Percentiles rank a stretch among this genome's conserved stretches.
These are phyloP conservation scores for Isabelozyma heimii DNA, from an alignment of 805 yeast species.

Conservation along the genomic window DNA sequence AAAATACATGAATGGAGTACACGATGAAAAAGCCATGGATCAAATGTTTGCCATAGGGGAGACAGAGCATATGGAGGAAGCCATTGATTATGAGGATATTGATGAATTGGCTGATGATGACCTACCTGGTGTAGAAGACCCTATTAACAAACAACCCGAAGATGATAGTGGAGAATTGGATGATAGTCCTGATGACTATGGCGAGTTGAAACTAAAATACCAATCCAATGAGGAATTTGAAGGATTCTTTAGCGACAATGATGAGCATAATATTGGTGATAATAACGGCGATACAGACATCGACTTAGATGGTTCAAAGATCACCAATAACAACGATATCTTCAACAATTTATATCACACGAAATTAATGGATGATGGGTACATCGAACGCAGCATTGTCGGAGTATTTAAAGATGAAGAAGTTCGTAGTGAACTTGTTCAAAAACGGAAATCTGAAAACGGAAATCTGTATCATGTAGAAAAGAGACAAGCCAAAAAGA, in stretches of 20 bases:
- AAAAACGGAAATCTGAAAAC: constrained; percentile 21
- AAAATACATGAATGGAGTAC: constrained; percentile 20
- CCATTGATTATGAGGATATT: constrained; percentile 90
- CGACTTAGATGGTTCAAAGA: constrained; percentile 11
- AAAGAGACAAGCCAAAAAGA: constrained; percentile 21
- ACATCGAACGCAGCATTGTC: constrained; percentile 18
- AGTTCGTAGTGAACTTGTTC: constrained; percentile 1
- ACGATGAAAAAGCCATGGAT: constrained; percentile 36
- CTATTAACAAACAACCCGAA: constrained; percentile 6
- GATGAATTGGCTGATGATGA: constrained; percentile 95
- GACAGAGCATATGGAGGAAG: constrained; percentile 82
- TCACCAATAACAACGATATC: constrained; percentile 17
- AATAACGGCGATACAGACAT: constrained; percentile 10
- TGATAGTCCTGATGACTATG: constrained; percentile 10
- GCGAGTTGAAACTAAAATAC: constrained; percentile 21
- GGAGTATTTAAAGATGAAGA: constrained; percentile 14
- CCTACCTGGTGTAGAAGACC: constrained; percentile 26
- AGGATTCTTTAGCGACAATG: constrained; percentile 36
- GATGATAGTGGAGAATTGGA: constrained; percentile 37
- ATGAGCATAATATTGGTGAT: constrained; percentile 5
- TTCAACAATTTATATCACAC: constrained; percentile 12
- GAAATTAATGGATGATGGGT: constrained; percentile 17
- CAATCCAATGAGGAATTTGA: constrained; percentile 41
- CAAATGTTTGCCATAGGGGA: constrained; percentile 33
- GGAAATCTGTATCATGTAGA: constrained; percentile 25